Evolutionary conservation across 2,329 filamentous ascomycete genomes (phyloP), one percentile per base, ranked within the genome.

Genomic region (Elsinoe fawcettii): DNA sequence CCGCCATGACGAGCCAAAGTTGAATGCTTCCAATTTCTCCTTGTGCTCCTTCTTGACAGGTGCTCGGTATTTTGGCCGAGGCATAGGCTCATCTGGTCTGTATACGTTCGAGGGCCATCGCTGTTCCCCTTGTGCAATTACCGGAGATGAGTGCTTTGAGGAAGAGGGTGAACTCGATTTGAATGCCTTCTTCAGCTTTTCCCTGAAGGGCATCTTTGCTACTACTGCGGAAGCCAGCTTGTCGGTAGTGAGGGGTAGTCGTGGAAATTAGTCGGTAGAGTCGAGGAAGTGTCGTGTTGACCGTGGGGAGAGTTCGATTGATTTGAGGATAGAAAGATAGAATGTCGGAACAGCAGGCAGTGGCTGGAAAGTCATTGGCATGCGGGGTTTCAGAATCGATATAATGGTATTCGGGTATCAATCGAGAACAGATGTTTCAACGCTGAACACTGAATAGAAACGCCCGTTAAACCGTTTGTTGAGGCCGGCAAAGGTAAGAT

Each of bases 51-150:
- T 76, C 58, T 72, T 72, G 41, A 77, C 75, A 8, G 74, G 72
- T 23, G 73, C 69, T 41, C 76, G 71, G 64, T 79, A 79, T 61
- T 79, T 79, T 16, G 74, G 67, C 20, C 73, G 71, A 3, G 76
- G 76, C 74, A 79, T 77, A 58, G 74, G 71, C 67, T 79, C 76
- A 65, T 75, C 75, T 5, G 76, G 75, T 64, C 74, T 73, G 68
- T 78, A 78, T 62, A 76, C 72, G 59, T 74, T 74, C 63, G 68
- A 71, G 18, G 75, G 70, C 63, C 68, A 72, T 60, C 70, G 66
- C 62, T 60, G 58, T 58, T 56, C 55, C 39, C 14, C 32, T 58
- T 64, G 60, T 36, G 67, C 68, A 25, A 66, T 60, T 56, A 61
- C 60, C 16, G 61, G 65, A 20, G 63, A 64, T 25, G 63, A 59